Evolutionary conservation across 1,139 yeast species (phyloP).

Genomic region (Candida freyschussii): DNA sequence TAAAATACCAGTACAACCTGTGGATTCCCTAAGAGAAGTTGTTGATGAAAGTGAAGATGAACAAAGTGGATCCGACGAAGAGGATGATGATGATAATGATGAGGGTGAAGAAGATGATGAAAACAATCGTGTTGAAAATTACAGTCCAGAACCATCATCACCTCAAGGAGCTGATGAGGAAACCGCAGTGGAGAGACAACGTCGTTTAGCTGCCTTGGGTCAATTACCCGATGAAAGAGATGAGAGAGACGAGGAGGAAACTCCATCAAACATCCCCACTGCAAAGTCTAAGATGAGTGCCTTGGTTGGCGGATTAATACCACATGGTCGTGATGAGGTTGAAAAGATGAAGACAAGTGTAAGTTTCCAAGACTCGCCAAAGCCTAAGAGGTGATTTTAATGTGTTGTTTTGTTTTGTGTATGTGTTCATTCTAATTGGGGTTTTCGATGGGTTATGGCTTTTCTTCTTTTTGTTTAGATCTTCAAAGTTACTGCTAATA

Average conservation of each 20-base stretch:
- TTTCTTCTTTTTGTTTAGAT: no score
- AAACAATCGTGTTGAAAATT: conserved; percentile 10
- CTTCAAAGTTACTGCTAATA: no score
- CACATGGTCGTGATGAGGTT: conserved; percentile 6
- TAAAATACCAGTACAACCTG: conserved; percentile 1
- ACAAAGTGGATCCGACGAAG: conserved; percentile 11
- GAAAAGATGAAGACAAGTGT: conserved; percentile 6
- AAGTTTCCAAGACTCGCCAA: conserved; percentile 8
- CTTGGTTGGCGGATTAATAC: conserved; percentile 8
- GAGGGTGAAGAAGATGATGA: conserved; percentile 18
- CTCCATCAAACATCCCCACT: conserved; percentile 1
- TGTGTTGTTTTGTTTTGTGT: no score
- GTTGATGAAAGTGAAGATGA: conserved; percentile 4
- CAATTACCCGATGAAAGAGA: conserved; percentile 48
- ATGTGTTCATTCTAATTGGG: no score
- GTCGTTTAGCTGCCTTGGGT: conserved; percentile 84
- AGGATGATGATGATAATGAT: conserved; percentile 23
- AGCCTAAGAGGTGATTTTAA: conserved; percentile 6
- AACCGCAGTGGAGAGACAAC: conserved; percentile 64
- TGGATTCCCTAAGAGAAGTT: conserved; percentile 4
- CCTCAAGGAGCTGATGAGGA: conserved; percentile 36
- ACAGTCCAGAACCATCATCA: conserved; percentile 10
- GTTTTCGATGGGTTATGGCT: no score
- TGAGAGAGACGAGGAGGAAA: conserved; percentile 42
- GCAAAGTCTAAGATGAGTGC: conserved; percentile 7